Conservation (phyloP, 495 filamentous ascomycete species). For the Pyrenula aspistea region DNA sequence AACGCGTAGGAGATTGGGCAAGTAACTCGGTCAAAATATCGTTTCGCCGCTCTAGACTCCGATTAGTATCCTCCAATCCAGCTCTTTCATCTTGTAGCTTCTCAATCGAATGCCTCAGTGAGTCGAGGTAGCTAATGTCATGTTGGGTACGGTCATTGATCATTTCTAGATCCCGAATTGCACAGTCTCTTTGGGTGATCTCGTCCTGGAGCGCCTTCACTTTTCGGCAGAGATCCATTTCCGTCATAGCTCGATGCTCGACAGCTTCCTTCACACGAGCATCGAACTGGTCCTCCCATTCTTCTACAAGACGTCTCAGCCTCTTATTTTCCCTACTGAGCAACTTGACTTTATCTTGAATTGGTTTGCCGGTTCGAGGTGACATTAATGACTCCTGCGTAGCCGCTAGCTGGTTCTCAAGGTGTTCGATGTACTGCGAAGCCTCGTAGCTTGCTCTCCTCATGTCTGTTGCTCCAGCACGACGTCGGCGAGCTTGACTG, state of each 20-base stretch:
- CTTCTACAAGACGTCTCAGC: conserved; percentile 22
- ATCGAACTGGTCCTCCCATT: conserved; percentile 31
- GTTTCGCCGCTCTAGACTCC: conserved; percentile 20
- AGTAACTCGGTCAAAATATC: conserved; percentile 25
- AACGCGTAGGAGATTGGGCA: conserved; percentile 22
- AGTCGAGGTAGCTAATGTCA: neutral
- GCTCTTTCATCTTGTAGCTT: conserved; percentile 15
- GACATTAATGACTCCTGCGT: conserved; percentile 19
- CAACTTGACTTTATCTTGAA: conserved; percentile 23
- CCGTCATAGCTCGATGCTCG: conserved; percentile 13
- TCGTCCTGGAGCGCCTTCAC: conserved; percentile 15
- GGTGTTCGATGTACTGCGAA: conserved; percentile 34
- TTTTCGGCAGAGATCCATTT: conserved; percentile 13
- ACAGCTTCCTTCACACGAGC: conserved; percentile 25
- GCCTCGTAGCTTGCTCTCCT: conserved; percentile 14
- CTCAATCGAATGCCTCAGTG: conserved; percentile 10
- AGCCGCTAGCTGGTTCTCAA: conserved; percentile 31
- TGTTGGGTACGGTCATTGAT: neutral
- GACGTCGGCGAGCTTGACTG: conserved; percentile 6
- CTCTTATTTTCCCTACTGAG: conserved; percentile 19
- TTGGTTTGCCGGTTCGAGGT: conserved; percentile 19
- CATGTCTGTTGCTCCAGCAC: conserved; percentile 4
- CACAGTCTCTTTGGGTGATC: conserved; percentile 14
- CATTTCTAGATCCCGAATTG: conserved; percentile 14
- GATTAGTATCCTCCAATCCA: conserved; percentile 22